These are phyloP conservation scores for Globisporangium canariense DNA, from an alignment of 352 stramenopile species.

Conservation along the genomic window DNA sequence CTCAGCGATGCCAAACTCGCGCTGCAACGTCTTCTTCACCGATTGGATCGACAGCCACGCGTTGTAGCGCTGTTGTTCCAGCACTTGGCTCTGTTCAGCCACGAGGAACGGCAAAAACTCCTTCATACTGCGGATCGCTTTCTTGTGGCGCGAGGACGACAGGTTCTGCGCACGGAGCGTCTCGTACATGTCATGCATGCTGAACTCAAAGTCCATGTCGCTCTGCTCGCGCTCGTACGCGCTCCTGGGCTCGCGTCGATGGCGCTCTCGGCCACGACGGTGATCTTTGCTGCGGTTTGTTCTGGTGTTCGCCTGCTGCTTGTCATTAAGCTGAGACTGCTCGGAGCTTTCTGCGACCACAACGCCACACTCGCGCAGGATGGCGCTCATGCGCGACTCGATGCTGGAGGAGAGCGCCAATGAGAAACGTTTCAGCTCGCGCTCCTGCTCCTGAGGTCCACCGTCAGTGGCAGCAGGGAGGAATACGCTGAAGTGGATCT, in stretches of 20 bases:
- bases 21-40: constrained; percentile 37
- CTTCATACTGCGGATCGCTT: constrained; percentile 34
- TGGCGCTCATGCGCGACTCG: constrained; percentile 43
- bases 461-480: constrained; percentile 1
- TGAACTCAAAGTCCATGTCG: constrained; percentile 59
- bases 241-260: constrained; percentile 8
- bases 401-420: constrained; percentile 42
- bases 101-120: constrained; percentile 41
- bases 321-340: background rate
- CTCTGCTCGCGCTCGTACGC: constrained; percentile 10
- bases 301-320: constrained; percentile 2
- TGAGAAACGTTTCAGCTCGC: constrained; percentile 42
- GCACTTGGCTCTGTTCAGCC: constrained; percentile 28
- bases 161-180: constrained; percentile 16
- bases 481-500: constrained; percentile 40
- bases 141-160: constrained; percentile 23
- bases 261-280: constrained; percentile 4
- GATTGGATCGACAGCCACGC: constrained; percentile 61
- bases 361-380: constrained; percentile 52
- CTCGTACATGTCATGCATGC: constrained; percentile 39
- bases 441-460: constrained; percentile 7
- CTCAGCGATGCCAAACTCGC: constrained; percentile 49
- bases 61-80: constrained; percentile 36
- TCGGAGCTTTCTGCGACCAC: constrained; percentile 16
- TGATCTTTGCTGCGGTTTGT: background rate